phyloP scores from a whole-genome alignment of 179 eudicot genomes.

The Camellia oleifera region DNA sequence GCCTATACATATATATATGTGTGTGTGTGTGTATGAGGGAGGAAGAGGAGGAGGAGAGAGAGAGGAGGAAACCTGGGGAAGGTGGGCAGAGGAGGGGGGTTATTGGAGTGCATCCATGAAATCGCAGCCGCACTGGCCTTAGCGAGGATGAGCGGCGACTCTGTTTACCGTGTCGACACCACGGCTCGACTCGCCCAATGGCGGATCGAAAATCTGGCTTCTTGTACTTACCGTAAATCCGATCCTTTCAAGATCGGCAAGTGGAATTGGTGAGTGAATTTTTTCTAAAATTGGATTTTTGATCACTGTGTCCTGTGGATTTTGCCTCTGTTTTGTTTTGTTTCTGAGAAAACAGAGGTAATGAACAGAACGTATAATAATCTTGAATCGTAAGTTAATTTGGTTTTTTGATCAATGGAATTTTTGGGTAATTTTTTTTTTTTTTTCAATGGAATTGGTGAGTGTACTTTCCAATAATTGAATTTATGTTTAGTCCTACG shows the following conservation, averaged over 20 bases:
- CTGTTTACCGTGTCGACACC: constrained; percentile 64
- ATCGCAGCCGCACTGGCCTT: constrained; percentile 50
- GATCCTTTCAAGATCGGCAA: constrained; percentile 81
- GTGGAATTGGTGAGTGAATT: constrained; percentile 66
- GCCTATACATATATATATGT: background rate
- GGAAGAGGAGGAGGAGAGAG: constrained; percentile 15
- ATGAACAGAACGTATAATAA: background rate
- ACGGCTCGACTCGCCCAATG: constrained; percentile 89
- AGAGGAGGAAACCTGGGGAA: constrained; percentile 57
- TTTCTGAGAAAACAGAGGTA: background rate
- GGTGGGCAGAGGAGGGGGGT: constrained; percentile 47
- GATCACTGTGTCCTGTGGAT: background rate
- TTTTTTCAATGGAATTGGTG: constrained; percentile 63
- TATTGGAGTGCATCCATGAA: constrained; percentile 78
- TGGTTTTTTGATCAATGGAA: no score
- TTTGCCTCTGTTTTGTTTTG: constrained; percentile 6
- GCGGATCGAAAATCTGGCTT: constrained; percentile 66
- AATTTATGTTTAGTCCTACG: background rate
- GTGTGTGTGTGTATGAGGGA: constrained; percentile 27
- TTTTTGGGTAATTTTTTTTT: no score
- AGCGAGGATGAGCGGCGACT: constrained; percentile 64
- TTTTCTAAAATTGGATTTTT: background rate
- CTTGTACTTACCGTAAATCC: constrained; percentile 74
- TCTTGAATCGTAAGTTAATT: background rate
- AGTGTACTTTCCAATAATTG: background rate